Base-by-base conservation (phyloP, 768 basidiomycete genomes). In the Phlebiopsis gigantea region DNA sequence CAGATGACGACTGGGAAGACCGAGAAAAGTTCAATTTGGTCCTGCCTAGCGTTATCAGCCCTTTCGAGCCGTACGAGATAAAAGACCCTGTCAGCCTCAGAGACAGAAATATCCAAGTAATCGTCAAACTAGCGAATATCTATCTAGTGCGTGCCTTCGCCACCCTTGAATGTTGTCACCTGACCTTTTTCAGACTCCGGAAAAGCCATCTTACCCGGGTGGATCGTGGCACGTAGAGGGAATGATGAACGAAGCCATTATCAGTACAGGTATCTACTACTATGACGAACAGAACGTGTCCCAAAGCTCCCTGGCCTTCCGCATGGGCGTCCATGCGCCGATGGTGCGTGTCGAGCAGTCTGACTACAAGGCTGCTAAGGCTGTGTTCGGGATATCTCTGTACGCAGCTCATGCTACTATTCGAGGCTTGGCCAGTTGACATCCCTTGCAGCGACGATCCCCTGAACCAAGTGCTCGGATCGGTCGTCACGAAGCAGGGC, bases 101-200 rank as follows among this genome's bases (percentile, higher is more conserved):
- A 10, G 67, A 61, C 12, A 48, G 59, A 21, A 62, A 51, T 12
- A 41, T 73, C 1, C 71, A 71, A 34, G 72, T 78, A 46, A 70
- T 68, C 31, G 74, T 79, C 29, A 79, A 77, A 64, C 63, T 77
- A 8, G 64, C 76, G 2, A 73, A 67, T 42, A 73, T 72, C 26
- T 51, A 62, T 5, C 42, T 69, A 22, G 25, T 47, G 4, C 6
- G 25, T 47, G 6, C 26, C 26, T 46, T 26, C 14, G 14, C 22
- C 26, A 26, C 22, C 26, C 46, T 47, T 15, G 3, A 9, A 10
- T 47, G 17, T 12, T 47, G 14, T 47, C 7, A 2, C 2, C 46
- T 22, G 6, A 24, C 14, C 9, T 26, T 47, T 21, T 15, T 1
- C 24, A 47, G 46, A 72, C 73, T 1, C 63, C 66, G 3, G 67